Conservation (phyloP, 1,139 yeast species). For the Candida pseudoviswanathii region DNA sequence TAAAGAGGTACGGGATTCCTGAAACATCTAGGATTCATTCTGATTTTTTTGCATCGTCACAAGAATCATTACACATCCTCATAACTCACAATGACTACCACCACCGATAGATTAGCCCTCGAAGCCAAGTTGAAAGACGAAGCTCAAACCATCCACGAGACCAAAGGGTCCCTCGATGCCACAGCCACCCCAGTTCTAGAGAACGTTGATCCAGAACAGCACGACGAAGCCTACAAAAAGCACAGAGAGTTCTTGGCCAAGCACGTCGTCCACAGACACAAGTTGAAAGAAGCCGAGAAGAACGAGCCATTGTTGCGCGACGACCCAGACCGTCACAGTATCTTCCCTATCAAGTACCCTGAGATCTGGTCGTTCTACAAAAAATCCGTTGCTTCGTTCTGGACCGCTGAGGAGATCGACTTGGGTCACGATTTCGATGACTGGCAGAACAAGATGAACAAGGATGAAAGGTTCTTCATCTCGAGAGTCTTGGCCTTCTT, state of each 20-base stretch:
- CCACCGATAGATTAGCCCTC: conserved; percentile 47
- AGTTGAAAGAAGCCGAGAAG: conserved; percentile 72
- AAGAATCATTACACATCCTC: too few species aligned
- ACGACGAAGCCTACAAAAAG: conserved; percentile 22
- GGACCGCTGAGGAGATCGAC: conserved; percentile 99
- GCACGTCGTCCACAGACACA: conserved; percentile 70
- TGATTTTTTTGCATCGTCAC: too few species aligned
- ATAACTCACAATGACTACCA: too few species aligned
- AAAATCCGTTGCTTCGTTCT: conserved; percentile 98
- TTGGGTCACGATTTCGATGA: conserved; percentile 86
- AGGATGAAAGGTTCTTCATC: conserved; percentile 87
- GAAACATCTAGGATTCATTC: too few species aligned
- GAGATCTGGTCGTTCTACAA: conserved; percentile 99
- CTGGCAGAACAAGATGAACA: conserved; percentile 84
- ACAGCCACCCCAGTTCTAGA: background rate
- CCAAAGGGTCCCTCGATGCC: conserved; percentile 20
- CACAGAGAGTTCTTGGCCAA: conserved; percentile 59
- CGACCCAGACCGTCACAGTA: conserved; percentile 86
- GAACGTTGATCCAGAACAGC: conserved; percentile 3
- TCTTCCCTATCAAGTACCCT: conserved; percentile 96
- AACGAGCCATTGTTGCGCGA: conserved; percentile 89
- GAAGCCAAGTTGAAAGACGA: conserved; percentile 47
- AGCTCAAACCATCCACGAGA: conserved; percentile 27
- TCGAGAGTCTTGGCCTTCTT: conserved; percentile 94
- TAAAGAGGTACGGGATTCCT: too few species aligned